Percentiles rank a stretch among this genome's conserved stretches.
phyloP scores from a whole-genome alignment of 2,329 filamentous ascomycete species.

The Diplodia seriata region DNA sequence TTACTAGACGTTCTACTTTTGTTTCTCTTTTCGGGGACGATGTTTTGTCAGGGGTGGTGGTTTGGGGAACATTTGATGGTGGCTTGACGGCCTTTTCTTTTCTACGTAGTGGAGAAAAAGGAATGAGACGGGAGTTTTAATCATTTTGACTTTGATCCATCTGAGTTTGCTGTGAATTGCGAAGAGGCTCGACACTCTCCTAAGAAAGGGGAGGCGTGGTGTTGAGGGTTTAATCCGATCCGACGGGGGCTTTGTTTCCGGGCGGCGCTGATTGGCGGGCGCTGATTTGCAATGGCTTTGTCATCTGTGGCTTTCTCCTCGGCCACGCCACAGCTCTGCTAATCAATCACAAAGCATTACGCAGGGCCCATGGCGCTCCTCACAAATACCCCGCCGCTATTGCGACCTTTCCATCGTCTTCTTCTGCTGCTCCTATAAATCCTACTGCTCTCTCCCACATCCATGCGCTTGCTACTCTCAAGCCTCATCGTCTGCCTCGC shows the following conservation, averaged over 20 bases:
- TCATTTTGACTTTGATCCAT: neutral
- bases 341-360: constrained; percentile 30
- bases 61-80: neutral
- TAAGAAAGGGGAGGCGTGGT: too few relatives aligned
- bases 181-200: too few relatives aligned
- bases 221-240: constrained; percentile 17
- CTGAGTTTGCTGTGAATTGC: too few relatives aligned
- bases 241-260: constrained; percentile 5
- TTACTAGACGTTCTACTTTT: neutral
- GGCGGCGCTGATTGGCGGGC: constrained; percentile 6
- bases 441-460: constrained; percentile 35
- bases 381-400: constrained; percentile 12
- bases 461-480: constrained; percentile 51
- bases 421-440: constrained; percentile 41
- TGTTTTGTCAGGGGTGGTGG: neutral
- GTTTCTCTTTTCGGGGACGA: neutral
- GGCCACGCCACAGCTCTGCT: constrained; percentile 7
- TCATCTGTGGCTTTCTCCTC: neutral
- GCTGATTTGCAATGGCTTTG: constrained; percentile 22
- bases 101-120: neutral
- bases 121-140: neutral
- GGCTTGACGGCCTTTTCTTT: neutral
- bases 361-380: neutral
- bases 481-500: constrained; percentile 51
- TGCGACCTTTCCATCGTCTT: constrained; percentile 23